Base-by-base conservation (phyloP, 2,329 filamentous ascomycete species). In the Colletotrichum cereale region DNA sequence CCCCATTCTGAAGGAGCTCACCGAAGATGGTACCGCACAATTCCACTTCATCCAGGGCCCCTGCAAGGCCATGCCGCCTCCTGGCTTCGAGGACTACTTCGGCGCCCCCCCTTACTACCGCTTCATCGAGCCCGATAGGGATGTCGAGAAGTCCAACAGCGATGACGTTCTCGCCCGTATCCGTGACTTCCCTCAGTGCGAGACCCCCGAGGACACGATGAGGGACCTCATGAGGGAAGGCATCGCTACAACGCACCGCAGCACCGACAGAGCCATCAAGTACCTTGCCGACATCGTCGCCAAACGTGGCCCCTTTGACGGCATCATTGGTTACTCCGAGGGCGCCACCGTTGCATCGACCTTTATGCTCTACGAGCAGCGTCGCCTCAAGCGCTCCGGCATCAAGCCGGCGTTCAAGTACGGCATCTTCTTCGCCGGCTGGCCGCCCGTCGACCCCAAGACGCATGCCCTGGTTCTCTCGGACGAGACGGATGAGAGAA, bases 271-370 rank as follows among this genome's bases (percentile, higher is more conserved):
- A 31, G 83, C 83, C 2, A 80, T 85, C 66, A 79, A 82, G 67
- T 84, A 79, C 57, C 77, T 87, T 2, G 79, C 84, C 73, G 76
- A 83, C 12, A 82, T 85, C 7, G 80, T 89, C 73, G 82, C 86
- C 21, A 80, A 84, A 44, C 77, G 81, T 3, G 82, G 82, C 0
- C 82, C 83, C 2, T 83, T 88, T 67, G 84, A 87, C 70, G 88
- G 86, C 3, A 85, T 91, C 56, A 82, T 91, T 24, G 89, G 89
- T 1, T 91, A 90, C 75, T 90, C 88, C 0, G 88, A 91, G 76
- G 89, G 89, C 3, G 88, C 89, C 1, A 86, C 86, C 0, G 83
- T 88, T 18, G 89, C 88, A 0, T 85, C 85, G 0, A 88, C 85
- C 0, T 76, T 88, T 11, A 79, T 89, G 11, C 78, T 89, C 4